Evolutionary conservation across 305 asterid species (phyloP).

Genomic region (Fraxinus nigra): DNA sequence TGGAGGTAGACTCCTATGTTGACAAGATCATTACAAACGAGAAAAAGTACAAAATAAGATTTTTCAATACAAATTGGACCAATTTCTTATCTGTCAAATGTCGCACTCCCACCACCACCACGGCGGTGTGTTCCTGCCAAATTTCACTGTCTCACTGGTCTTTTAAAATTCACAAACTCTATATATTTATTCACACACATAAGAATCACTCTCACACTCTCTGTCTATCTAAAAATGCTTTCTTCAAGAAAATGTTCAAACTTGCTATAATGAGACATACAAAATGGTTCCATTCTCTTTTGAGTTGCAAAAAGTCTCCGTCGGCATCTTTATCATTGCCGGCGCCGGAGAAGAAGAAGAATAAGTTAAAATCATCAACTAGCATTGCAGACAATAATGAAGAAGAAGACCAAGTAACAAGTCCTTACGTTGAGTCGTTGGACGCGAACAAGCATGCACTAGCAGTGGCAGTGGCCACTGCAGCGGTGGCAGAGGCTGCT

Average conservation of each 20-base stretch:
- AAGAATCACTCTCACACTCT: not conserved
- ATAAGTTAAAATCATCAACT: constrained; percentile 25
- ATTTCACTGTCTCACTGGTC: not conserved
- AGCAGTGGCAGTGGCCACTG: constrained; percentile 97
- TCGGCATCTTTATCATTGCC: constrained; percentile 32
- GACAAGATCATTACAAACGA: not conserved
- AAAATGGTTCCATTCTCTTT: constrained; percentile 71
- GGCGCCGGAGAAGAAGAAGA: constrained; percentile 30
- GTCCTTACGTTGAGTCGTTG: constrained; percentile 41
- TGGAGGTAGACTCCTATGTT: not conserved
- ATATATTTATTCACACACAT: not conserved
- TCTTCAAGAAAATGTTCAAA: constrained; percentile 23
- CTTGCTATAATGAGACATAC: constrained; percentile 46
- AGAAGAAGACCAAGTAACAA: constrained; percentile 26
- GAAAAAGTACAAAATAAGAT: not conserved
- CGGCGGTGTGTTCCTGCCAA: not conserved
- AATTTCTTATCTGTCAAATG: constrained; percentile 26
- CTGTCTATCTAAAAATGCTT: constrained; percentile 2
- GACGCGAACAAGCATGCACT: constrained; percentile 85
- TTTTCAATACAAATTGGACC: not conserved
- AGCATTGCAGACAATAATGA: constrained; percentile 18
- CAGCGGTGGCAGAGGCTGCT: constrained; percentile 95
- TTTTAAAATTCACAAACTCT: not conserved
- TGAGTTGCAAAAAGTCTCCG: constrained; percentile 45
- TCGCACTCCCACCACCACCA: constrained; percentile 9